Evolutionary conservation across 306 rosid species (phyloP), one percentile per base, ranked within the genome.

Genomic region (Hippophae tibetana): DNA sequence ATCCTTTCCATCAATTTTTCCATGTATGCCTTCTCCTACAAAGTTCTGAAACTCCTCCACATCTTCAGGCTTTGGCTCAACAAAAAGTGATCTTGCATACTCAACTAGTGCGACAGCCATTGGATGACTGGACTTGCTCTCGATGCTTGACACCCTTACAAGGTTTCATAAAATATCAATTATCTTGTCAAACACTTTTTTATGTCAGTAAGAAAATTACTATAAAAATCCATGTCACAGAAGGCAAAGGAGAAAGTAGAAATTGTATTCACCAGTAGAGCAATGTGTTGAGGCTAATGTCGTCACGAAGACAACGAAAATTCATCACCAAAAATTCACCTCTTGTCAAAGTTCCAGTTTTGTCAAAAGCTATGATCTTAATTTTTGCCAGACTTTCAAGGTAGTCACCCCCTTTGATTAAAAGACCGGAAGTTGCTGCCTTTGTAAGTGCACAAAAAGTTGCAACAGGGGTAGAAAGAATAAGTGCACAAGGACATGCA

Each of bases 51-150:
- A 93, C 57, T 77, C 82, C 3, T 69, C 78, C 67, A 88, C 99
- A 45, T 63, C 73, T 68, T 93, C 99, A 5, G 97, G 86, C 50
- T 82, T 82, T 55, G 90, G 89, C 57, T 77, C 83, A 60, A 93
- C 64, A 1, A 78, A 80, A 43, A 71, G 82, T n/a, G 85, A 84
- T 80, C 87, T 86, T 70, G 88, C 99, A 9, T 88, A 73, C 58
- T 79, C 89, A 58, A 93, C 75, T 47, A 93, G 76, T 13, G 99
- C 89, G 42, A 74, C 78, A 7, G 97, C 95, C 90, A 88, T 77
- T 58, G 99, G 99, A 82, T 93, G 99, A 49, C 99, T 88, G 52
- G 99, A 82, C 78, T 93, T 93, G 76, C 90, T 86, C 83, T 93
- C 99, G 50, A 93, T 71, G 68, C 99, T 84, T 46, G 99, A 75